Percentiles rank a stretch among this genome's conserved stretches.
Conservation (phyloP, 108 stramenopile species). For the Cyclotella atomus region DNA sequence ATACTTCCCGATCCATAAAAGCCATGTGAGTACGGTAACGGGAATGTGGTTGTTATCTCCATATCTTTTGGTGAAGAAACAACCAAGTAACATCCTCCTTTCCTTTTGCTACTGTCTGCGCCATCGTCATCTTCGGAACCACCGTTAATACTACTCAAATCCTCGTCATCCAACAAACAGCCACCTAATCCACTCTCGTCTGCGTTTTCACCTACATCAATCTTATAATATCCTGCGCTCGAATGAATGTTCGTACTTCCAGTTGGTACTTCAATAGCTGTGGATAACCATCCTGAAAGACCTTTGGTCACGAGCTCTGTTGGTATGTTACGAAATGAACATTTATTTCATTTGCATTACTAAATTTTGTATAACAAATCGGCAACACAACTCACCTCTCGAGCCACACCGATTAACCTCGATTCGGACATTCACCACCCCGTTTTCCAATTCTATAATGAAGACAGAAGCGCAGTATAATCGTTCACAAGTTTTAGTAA, state of each 20-base stretch:
- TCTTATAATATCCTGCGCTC: conserved; percentile 1
- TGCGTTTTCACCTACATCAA: neutral
- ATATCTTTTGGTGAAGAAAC: conserved; percentile 6
- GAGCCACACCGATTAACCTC: neutral
- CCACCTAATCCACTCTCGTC: neutral
- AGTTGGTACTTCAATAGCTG: neutral
- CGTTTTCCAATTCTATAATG: neutral
- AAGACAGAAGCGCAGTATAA: neutral
- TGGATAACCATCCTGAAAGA: neutral
- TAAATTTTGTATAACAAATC: neutral
- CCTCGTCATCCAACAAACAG: neutral
- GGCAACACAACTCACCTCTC: neutral
- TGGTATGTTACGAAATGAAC: neutral
- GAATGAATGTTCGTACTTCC: neutral
- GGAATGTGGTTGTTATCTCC: conserved; percentile 10
- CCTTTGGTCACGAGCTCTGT: neutral
- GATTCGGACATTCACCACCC: neutral
- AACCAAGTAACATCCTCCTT: neutral
- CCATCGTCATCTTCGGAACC: neutral
- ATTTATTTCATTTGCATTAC: neutral
- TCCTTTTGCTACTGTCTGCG: neutral
- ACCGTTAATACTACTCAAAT: neutral
- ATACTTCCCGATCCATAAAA: neutral
- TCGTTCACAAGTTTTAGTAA: neutral
- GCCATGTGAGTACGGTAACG: neutral